Evolutionary conservation across 23 red algal genomes (phyloP).

Genomic region (Gracilaria domingensis): DNA sequence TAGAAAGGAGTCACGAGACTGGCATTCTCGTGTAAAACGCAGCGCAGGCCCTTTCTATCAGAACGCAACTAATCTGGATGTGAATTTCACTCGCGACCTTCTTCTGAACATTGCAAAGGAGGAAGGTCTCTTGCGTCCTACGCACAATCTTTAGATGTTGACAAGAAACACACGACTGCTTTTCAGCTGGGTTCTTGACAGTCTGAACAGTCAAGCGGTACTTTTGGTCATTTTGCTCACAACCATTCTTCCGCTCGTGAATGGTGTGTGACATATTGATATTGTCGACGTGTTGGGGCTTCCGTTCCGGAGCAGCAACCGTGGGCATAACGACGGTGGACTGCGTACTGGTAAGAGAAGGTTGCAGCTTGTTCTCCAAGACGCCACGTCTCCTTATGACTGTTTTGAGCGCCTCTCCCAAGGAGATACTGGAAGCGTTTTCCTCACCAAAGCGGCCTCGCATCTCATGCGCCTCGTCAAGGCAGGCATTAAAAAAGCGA

Average conservation of each 20-base stretch:
- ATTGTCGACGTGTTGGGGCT: background rate
- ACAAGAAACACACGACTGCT: background rate
- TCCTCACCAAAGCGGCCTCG: background rate
- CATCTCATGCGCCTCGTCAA: conserved; percentile 67
- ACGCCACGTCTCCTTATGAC: conserved; percentile 33
- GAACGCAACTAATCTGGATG: too few relatives aligned
- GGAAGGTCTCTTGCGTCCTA: too few relatives aligned
- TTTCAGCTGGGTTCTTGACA: background rate
- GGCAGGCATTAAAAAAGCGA: conserved; percentile 72
- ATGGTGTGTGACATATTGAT: background rate
- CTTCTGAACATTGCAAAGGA: too few relatives aligned
- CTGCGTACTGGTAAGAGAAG: background rate
- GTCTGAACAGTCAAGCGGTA: background rate
- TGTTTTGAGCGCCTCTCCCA: conserved; percentile 64
- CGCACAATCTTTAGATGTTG: too few relatives aligned
- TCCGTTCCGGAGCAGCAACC: too few relatives aligned
- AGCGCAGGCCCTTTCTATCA: too few relatives aligned
- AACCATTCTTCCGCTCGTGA: background rate
- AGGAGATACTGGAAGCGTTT: conserved; percentile 28
- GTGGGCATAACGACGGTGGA: background rate
- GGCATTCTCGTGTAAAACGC: too few relatives aligned
- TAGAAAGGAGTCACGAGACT: too few relatives aligned
- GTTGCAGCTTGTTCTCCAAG: background rate
- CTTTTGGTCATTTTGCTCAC: too few relatives aligned
- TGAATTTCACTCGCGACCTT: too few relatives aligned